phyloP scores from a whole-genome alignment of 768 basidiomycete species.

The Butyriboletus loyo region DNA sequence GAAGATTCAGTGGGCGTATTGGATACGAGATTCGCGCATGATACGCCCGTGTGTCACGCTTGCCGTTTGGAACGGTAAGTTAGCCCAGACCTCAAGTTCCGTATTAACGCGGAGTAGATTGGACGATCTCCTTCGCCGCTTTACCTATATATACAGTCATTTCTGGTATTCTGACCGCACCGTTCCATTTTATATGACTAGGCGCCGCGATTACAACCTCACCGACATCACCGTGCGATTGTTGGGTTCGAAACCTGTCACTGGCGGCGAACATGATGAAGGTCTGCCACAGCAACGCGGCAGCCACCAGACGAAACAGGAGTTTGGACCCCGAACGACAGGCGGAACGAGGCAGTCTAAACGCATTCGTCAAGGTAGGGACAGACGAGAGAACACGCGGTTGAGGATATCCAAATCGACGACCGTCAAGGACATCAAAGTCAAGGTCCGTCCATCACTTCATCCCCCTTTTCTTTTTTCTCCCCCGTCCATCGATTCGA shows the following conservation, averaged over 20 bases:
- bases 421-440: constrained; percentile 76
- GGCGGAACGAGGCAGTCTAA: constrained; percentile 62
- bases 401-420: constrained; percentile 60
- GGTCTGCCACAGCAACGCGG: constrained; percentile 21
- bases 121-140: neutral
- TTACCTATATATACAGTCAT: neutral
- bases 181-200: constrained; percentile 17
- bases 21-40: constrained; percentile 41
- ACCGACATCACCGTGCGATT: constrained; percentile 63
- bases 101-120: constrained; percentile 7
- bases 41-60: constrained; percentile 53
- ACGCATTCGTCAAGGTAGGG: constrained; percentile 59
- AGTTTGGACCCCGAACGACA: constrained; percentile 36
- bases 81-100: constrained; percentile 6
- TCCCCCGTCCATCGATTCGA: neutral
- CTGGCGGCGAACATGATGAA: constrained; percentile 27
- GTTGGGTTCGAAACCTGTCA: constrained; percentile 32
- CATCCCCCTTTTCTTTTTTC: neutral
- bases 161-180: constrained; percentile 13
- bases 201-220: constrained; percentile 47
- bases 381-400: constrained; percentile 46
- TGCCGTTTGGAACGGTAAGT: constrained; percentile 60
- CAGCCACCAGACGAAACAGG: constrained; percentile 28
- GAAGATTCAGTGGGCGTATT: constrained; percentile 29
- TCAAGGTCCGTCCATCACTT: constrained; percentile 46